Conservation (phyloP, 176 grass and related monocot genomes). For the Aegilops longissima region DNA sequence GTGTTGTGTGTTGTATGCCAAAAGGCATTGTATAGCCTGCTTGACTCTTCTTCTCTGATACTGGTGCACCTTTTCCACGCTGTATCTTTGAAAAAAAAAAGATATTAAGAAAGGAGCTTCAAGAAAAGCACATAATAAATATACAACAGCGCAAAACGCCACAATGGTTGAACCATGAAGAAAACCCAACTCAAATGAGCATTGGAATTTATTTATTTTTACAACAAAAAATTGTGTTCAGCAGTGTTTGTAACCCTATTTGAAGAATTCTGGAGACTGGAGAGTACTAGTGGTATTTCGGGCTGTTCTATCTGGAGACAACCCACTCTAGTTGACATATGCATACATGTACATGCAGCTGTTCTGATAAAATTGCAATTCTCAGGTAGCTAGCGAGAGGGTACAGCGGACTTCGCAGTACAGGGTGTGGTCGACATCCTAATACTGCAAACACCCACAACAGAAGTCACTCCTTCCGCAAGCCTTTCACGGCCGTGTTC, state of each 20-base stretch:
- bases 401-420: background rate
- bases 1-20: no score
- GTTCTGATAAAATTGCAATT: background rate
- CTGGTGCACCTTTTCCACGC: no score
- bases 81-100: no score
- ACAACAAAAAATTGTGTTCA: no score
- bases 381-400: slow-evolving; percentile 24
- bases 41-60: no score
- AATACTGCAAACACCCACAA: background rate
- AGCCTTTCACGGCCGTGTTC: background rate
- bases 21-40: no score
- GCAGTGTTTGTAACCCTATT: no score
- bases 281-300: no score
- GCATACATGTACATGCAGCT: background rate
- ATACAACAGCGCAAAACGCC: background rate
- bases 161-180: background rate
- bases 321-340: no score
- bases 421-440: background rate
- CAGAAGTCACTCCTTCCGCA: background rate
- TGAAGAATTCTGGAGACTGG: background rate
- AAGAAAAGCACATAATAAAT: background rate
- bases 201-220: no score
- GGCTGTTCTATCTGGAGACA: no score
- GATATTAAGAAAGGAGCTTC: background rate
- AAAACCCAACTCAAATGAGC: background rate